Base-by-base conservation (phyloP, 805 yeast species). In the Ogataea wickerhamii region DNA sequence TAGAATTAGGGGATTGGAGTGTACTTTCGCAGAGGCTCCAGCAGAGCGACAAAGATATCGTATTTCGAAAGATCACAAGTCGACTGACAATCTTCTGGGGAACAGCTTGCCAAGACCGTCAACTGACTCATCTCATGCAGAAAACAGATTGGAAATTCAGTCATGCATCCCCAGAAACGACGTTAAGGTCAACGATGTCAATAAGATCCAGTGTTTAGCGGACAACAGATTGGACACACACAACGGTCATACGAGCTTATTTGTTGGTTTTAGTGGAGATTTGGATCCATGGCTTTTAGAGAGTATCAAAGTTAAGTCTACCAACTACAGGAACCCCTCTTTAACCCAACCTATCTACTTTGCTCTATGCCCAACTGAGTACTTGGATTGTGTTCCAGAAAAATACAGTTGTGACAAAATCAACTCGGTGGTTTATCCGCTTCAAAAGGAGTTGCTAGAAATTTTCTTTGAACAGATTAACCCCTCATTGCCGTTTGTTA, bases 201-300 rank as follows among this genome's bases (percentile, higher is more conserved):
- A 19, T n/a, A 20, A 4, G 5, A 17, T 21, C 14, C 14, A 11
- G 5, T 20, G 33, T 14, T 13, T 18, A 8, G 5, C 4, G 4
- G 33, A 35, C 10, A 38, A 34, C 37, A 18, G 11, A 8, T 18
- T 41, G 28, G 44, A 41, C 14, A 12, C 32, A 4, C 44, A 41
- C 19, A 19, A 41, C 18, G 44, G 44, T n/a, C 16, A 30, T 19
- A 40, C 44, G 14, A 32, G 40, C 20, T 19, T 40, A 4, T 40
- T 40, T 23, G 28, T 40, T 14, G 44, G 44, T 5, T 40, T 40
- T 26, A 40, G 36, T 24, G 44, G 44, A 18, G 44, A 40, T 18
- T 14, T 26, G 8, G 44, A 40, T 36, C 44, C 44, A 7, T 40
- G 44, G 44, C 32, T 40, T 18, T 30, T 40, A 22, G 16, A 36